A percentile compares a stretch with the other conserved stretches of the same genome.
These are phyloP conservation scores for Cryptosporidium canis DNA, from an alignment of 169 alveolate species.

Conservation along the genomic window DNA sequence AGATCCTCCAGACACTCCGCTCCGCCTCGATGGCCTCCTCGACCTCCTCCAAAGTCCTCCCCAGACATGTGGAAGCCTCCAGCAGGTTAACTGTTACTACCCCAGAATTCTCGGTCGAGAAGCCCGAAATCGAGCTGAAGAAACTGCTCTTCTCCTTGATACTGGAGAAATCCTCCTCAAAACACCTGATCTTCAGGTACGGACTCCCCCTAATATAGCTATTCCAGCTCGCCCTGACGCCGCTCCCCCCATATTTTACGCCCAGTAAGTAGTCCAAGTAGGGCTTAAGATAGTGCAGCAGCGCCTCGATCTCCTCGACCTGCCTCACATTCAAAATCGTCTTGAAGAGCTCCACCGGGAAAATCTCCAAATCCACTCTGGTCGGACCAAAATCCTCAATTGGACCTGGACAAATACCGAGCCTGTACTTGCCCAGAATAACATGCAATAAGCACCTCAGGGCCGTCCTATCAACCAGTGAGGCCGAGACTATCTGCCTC, in stretches of 20 bases:
- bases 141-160: slow-evolving; percentile 16
- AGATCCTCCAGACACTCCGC: not conserved
- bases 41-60: not conserved
- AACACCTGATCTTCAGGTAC: slow-evolving; percentile 24
- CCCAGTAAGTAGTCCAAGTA: slow-evolving; percentile 24
- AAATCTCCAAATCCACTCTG: not conserved
- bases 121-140: not conserved
- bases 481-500: slow-evolving; percentile 32
- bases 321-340: slow-evolving; percentile 9
- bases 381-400: not conserved
- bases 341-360: slow-evolving; percentile 24
- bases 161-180: slow-evolving; percentile 8
- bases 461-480: slow-evolving; percentile 28
- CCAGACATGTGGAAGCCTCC: slow-evolving; percentile 18
- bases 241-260: not conserved
- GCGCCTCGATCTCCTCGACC: slow-evolving; percentile 34
- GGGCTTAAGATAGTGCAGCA: slow-evolving; percentile 6
- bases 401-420: not conserved
- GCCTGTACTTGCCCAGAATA: not conserved
- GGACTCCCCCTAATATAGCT: slow-evolving; percentile 62
- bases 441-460: slow-evolving; percentile 50
- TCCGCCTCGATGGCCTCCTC: slow-evolving; percentile 32
- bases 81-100: slow-evolving; percentile 29
- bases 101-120: slow-evolving; percentile 51
- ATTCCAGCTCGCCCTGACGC: not conserved